Base-by-base conservation (phyloP, 2,329 filamentous ascomycete genomes). In the Fusarium sp. region DNA sequence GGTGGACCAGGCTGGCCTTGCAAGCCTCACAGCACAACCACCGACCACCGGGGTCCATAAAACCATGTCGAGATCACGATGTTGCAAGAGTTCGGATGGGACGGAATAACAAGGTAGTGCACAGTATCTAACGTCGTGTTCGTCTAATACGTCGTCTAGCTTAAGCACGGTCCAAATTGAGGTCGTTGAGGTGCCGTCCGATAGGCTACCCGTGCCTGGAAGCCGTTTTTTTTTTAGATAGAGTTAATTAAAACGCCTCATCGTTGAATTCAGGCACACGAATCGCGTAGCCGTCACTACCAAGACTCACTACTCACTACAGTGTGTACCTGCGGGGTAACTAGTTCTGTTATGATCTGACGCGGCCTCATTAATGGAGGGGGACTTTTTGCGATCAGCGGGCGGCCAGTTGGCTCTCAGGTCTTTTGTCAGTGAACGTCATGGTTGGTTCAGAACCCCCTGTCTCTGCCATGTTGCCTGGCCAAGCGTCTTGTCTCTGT, bases 61-160 rank as follows among this genome's bases (percentile, higher is more conserved):
- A 50, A 46, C 31, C 62, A 56, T 65, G 63, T 49, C 18, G 3
- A 57, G 42, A 66, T 60, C 61, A 66, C 60, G 48, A 66, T 65
- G 48, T 54, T 66, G 53, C 28, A 63, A 34, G 15, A 54, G 45
- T 66, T 50, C 63, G 63, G 63, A 66, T 66, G 40, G 26, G 62
- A 49, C 62, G 63, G 63, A 48, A 17, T 31, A 31, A 31, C 28
- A 36, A 17, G 14, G 17, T 13, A 51, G 14, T 17, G 28, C 18
- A 20, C n/a, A 34, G 40, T 44, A 10, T 51, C 39, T 53, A 7
- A 10, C 26, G 33, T 66, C 39, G 54, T 61, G 44, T 65, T 65
- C 52, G 45, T 50, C 63, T 66, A 24, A 20, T 45, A 18, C 24
- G 28, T 45, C 40, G 38, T 11, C 39, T 50, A 58, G 55, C 17